Evolutionary conservation across 2,329 filamentous ascomycete genomes (phyloP).

Genomic region (Hymenoscyphus fructigenus): DNA sequence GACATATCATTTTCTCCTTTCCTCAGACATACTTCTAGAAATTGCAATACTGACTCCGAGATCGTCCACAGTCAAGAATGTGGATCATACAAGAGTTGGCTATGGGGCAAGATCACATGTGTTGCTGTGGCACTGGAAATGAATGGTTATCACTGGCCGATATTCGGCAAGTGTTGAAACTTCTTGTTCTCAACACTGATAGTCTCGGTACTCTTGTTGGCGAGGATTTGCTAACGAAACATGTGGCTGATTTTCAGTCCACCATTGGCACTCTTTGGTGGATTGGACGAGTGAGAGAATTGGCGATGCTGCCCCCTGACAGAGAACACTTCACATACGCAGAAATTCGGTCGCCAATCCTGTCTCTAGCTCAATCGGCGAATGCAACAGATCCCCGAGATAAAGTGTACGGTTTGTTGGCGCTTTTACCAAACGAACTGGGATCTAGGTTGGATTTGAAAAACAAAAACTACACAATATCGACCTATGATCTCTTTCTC

Average conservation of each 20-base stretch:
- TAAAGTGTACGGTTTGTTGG: slow-evolving; percentile 5
- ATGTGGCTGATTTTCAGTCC: neutral
- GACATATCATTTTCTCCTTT: too few relatives aligned
- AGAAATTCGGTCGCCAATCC: slow-evolving; percentile 2
- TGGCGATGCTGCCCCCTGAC: neutral
- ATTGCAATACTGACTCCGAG: too few relatives aligned
- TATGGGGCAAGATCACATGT: neutral
- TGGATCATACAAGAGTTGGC: slow-evolving; percentile 9
- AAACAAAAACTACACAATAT: slow-evolving; percentile 2
- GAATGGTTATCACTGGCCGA: neutral
- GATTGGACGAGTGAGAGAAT: slow-evolving; percentile 6
- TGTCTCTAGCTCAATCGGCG: slow-evolving; percentile 1
- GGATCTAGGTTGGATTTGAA: neutral
- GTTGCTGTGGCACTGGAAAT: neutral
- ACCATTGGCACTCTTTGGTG: neutral
- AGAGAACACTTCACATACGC: slow-evolving; percentile 1
- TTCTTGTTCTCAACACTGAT: slow-evolving; percentile 4
- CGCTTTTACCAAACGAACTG: neutral
- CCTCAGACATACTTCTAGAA: too few relatives aligned
- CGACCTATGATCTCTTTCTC: neutral
- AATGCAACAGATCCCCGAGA: slow-evolving; percentile 7
- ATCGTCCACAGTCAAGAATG: too few relatives aligned
- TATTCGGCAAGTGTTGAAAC: slow-evolving; percentile 4
- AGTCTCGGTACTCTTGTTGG: neutral
- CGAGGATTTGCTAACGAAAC: neutral